These are phyloP conservation scores for Lentinula sp. DNA, from an alignment of 768 basidiomycete genomes.

Conservation along the genomic window DNA sequence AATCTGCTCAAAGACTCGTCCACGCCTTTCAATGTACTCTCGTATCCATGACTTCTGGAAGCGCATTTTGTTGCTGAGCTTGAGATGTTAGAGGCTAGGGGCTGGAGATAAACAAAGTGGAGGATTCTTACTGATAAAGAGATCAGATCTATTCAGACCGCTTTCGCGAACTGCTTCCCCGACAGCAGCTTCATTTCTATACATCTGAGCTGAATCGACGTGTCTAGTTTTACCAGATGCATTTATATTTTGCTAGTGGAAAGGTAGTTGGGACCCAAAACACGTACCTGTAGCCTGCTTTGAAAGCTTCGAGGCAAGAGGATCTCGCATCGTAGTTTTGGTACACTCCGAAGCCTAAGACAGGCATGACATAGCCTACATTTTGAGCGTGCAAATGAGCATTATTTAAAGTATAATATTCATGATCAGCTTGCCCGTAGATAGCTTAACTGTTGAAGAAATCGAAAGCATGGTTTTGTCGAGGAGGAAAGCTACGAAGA, in stretches of 20 bases:
- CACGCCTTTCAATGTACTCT: constrained; percentile 50
- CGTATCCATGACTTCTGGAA: constrained; percentile 56
- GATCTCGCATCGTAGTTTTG: constrained; percentile 52
- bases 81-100: not conserved
- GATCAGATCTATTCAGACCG: constrained; percentile 46
- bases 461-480: not conserved
- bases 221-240: constrained; percentile 30
- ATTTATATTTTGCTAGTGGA: constrained; percentile 14
- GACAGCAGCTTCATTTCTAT: constrained; percentile 59
- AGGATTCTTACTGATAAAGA: constrained; percentile 61
- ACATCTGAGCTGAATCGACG: constrained; percentile 67
- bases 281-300: constrained; percentile 55
- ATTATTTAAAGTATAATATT: not conserved
- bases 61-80: constrained; percentile 58
- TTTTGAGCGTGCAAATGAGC: not conserved
- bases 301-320: constrained; percentile 56
- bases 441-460: constrained; percentile 7
- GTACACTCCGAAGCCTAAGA: constrained; percentile 68
- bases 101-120: not conserved
- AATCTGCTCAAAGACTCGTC: constrained; percentile 56
- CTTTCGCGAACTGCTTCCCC: constrained; percentile 54
- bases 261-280: not conserved
- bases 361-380: constrained; percentile 52
- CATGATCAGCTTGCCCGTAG: not conserved
- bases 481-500: not conserved